These are phyloP conservation scores for Hypomontagnella submonticulosa DNA, from an alignment of 495 filamentous ascomycete species.

Conservation along the genomic window DNA sequence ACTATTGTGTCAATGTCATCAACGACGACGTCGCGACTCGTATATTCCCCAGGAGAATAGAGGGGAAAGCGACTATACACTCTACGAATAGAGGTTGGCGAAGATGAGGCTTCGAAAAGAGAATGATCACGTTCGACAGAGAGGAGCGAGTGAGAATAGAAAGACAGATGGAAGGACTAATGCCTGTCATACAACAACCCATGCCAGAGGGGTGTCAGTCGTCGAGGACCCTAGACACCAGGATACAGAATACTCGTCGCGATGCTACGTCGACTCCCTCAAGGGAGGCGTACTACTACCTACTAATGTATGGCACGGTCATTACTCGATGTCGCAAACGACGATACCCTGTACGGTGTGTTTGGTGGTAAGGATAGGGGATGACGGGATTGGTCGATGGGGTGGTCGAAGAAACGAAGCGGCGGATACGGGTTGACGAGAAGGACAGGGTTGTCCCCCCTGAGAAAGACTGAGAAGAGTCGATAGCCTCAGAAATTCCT, in stretches of 20 bases:
- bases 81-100: constrained; percentile 44
- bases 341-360: constrained; percentile 49
- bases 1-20: constrained; percentile 56
- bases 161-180: constrained; percentile 35
- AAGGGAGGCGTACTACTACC: constrained; percentile 11
- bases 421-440: constrained; percentile 7
- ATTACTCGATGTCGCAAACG: constrained; percentile 23
- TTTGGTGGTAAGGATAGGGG: constrained; percentile 51
- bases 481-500: constrained; percentile 36
- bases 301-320: constrained; percentile 29
- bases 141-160: constrained; percentile 35
- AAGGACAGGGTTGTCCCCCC: constrained; percentile 1
- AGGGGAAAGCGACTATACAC: constrained; percentile 48
- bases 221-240: background rate
- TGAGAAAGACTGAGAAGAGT: constrained; percentile 27
- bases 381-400: constrained; percentile 48
- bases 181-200: constrained; percentile 10
- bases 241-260: background rate
- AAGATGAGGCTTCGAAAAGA: constrained; percentile 50
- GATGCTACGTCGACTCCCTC: constrained; percentile 17
- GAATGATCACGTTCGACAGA: constrained; percentile 21
- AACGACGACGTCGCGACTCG: constrained; percentile 36
- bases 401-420: constrained; percentile 33
- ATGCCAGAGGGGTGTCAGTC: constrained; percentile 19
- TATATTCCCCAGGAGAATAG: constrained; percentile 30